Evolutionary conservation across 257 asterid genomes (phyloP).

Genomic region (Perilla frutescens): DNA sequence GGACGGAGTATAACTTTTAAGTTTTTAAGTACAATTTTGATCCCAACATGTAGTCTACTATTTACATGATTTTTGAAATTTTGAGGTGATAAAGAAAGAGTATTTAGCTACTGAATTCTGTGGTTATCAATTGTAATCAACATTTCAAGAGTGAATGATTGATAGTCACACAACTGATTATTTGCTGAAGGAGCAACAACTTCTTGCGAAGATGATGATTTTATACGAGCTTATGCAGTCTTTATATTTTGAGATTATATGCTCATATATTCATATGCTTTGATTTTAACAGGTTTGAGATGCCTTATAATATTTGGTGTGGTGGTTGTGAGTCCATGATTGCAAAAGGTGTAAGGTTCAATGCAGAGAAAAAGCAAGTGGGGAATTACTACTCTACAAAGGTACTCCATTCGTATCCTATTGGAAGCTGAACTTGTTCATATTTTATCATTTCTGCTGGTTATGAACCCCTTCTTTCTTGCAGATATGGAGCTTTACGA

Average conservation of each 20-base stretch:
- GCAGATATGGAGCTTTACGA: conserved; percentile 97
- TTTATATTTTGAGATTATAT: background rate
- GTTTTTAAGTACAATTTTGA: background rate
- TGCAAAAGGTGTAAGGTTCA: conserved; percentile 98
- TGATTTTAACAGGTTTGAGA: conserved; percentile 75
- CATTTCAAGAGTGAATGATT: background rate
- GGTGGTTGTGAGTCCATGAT: conserved; percentile 99
- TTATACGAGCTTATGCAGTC: conserved; percentile 1
- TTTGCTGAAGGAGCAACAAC: background rate
- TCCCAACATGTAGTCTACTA: background rate
- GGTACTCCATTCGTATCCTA: conserved; percentile 44
- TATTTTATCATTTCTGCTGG: background rate
- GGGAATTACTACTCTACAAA: conserved; percentile 95
- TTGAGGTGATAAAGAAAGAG: background rate
- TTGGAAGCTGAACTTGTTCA: background rate
- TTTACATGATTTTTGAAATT: conserved; percentile 3
- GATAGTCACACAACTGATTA: background rate
- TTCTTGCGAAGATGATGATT: background rate
- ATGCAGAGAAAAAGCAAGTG: conserved; percentile 98
- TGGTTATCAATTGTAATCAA: background rate
- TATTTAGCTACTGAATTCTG: background rate
- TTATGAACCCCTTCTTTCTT: conserved; percentile 7
- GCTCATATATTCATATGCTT: conserved; percentile 16
- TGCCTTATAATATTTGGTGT: conserved; percentile 96
- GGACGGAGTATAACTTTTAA: background rate